phyloP scores from a whole-genome alignment of 176 grass and related monocot species.

The Zea luxurians region DNA sequence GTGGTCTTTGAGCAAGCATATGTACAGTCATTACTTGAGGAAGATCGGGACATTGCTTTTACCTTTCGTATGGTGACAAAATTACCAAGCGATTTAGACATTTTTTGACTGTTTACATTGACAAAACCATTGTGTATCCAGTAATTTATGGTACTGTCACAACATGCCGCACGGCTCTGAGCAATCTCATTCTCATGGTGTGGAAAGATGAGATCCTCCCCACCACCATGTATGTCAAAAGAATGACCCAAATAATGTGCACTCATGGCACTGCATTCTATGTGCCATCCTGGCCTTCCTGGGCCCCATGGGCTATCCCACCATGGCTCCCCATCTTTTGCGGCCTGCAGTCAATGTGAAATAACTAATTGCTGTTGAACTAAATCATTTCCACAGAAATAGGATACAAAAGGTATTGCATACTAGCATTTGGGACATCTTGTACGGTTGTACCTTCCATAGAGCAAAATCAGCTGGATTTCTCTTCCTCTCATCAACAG shows the following conservation, averaged over 20 bases:
- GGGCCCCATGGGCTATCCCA: slow-evolving; percentile 97
- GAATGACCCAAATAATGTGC: slow-evolving; percentile 74
- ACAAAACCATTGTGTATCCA: slow-evolving; percentile 99
- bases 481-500: slow-evolving; percentile 85
- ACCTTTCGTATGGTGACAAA: slow-evolving; percentile 87
- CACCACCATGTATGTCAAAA: slow-evolving; percentile 95
- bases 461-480: slow-evolving; percentile 97
- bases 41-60: slow-evolving; percentile 17
- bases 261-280: slow-evolving; percentile 98
- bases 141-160: slow-evolving; percentile 74
- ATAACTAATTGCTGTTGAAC: slow-evolving; percentile 7
- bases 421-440: not conserved
- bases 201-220: slow-evolving; percentile 86
- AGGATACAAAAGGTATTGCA: slow-evolving; percentile 11
- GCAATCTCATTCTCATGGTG: slow-evolving; percentile 99
- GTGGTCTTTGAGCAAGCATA: slow-evolving; percentile 14
- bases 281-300: slow-evolving; percentile 94
- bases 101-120: slow-evolving; percentile 90
- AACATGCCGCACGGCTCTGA: slow-evolving; percentile 89
- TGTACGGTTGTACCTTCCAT: slow-evolving; percentile 91
- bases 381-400: slow-evolving; percentile 13
- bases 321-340: slow-evolving; percentile 86
- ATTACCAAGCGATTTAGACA: slow-evolving; percentile 89
- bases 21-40: not conserved
- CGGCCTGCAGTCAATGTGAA: slow-evolving; percentile 50